Evolutionary conservation across 73 alveolate species (phyloP).

Genomic region (Effrenium voratum): DNA sequence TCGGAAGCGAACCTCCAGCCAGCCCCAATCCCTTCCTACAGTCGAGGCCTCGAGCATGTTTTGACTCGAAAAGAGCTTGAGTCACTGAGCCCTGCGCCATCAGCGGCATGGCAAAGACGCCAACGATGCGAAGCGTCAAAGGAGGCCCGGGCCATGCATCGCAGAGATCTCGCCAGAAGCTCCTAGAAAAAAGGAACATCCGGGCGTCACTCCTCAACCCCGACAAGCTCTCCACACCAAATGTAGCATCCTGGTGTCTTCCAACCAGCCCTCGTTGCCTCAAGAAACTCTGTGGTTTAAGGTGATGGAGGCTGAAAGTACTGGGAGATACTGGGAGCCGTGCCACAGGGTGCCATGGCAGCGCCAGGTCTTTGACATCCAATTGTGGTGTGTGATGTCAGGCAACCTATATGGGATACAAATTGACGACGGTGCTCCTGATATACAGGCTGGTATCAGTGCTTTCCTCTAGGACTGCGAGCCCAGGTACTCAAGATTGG

Average conservation of each 20-base stretch:
- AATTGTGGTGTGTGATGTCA: no score
- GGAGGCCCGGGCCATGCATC: constrained; percentile 53
- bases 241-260: no score
- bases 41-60: no score
- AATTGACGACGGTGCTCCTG: not conserved
- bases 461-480: no score
- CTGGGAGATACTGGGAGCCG: no score
- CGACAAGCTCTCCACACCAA: constrained; percentile 61
- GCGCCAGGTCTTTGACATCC: no score
- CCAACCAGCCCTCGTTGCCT: no score
- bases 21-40: not conserved
- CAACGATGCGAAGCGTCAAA: not conserved
- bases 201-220: constrained; percentile 44
- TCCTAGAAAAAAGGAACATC: constrained; percentile 24
- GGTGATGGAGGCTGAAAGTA: no score
- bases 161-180: not conserved
- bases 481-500: not conserved
- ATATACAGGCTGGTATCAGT: no score
- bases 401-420: not conserved
- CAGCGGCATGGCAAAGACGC: constrained; percentile 66
- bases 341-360: no score
- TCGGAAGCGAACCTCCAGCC: not conserved
- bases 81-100: constrained; percentile 9
- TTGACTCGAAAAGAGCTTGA: not conserved
- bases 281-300: no score